Percentiles rank a stretch among this genome's conserved stretches.
phyloP scores from a whole-genome alignment of 495 filamentous ascomycete species.

The Daldinia concentrica region DNA sequence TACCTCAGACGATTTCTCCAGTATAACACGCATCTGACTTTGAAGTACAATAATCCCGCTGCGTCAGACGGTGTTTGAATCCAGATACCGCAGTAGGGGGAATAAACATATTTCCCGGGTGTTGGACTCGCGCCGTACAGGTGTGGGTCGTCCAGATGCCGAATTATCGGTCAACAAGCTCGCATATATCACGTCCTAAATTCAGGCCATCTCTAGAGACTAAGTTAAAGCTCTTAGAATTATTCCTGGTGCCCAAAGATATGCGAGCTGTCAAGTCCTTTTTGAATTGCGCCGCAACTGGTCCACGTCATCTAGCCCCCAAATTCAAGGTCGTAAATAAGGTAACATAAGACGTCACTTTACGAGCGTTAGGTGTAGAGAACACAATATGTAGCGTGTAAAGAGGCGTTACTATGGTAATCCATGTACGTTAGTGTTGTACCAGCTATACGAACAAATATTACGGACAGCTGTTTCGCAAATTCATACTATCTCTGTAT shows the following conservation, averaged over 20 bases:
- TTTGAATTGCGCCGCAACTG: conserved; percentile 31
- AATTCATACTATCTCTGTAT: conserved; percentile 17
- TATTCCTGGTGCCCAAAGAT: conserved; percentile 14
- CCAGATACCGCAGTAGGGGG: conserved; percentile 29
- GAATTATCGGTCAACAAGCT: conserved; percentile 22
- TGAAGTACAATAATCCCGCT: conserved; percentile 21
- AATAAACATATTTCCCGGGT: background rate
- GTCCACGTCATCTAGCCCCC: conserved; percentile 43
- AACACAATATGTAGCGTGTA: background rate
- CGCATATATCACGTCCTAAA: conserved; percentile 4
- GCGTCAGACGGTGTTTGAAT: conserved; percentile 39
- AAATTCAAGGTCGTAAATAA: conserved; percentile 19
- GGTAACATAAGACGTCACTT: conserved; percentile 32
- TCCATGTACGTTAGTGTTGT: conserved; percentile 7
- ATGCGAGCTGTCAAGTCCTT: conserved; percentile 20
- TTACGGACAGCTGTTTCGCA: conserved; percentile 2
- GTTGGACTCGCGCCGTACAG: conserved; percentile 20
- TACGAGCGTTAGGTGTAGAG: conserved; percentile 26
- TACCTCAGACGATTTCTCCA: conserved; percentile 5
- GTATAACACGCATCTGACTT: conserved; percentile 21
- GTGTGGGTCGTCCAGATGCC: conserved; percentile 29
- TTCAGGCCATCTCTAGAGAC: conserved; percentile 4
- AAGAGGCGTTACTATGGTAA: background rate
- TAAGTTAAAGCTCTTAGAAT: conserved; percentile 4
- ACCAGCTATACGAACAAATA: conserved; percentile 4